These are phyloP conservation scores for Curvularia hawaiiensis DNA, from an alignment of 2,329 filamentous ascomycete genomes.

Conservation along the genomic window DNA sequence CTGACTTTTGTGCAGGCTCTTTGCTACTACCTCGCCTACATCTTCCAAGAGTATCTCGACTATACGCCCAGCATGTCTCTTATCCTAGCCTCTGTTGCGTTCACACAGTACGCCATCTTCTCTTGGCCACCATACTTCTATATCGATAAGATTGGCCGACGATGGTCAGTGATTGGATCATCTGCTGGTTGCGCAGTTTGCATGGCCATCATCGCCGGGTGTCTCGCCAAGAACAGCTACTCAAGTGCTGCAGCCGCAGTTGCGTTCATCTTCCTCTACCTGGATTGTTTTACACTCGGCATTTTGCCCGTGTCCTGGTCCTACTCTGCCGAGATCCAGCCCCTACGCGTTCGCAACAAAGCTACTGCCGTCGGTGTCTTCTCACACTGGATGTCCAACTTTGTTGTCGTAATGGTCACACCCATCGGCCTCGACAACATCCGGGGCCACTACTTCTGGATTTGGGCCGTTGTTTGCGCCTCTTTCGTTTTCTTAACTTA, in stretches of 20 bases:
- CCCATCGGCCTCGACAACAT: conserved; percentile 38
- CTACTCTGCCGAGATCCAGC: conserved; percentile 57
- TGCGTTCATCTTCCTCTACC: conserved; percentile 45
- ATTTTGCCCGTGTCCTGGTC: conserved; percentile 54
- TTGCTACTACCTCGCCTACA: conserved; percentile 48
- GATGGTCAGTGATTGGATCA: conserved; percentile 34
- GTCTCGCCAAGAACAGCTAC: conserved; percentile 30
- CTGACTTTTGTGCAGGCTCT: conserved; percentile 18
- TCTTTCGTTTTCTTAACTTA: conserved; percentile 57
- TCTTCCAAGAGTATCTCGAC: conserved; percentile 46
- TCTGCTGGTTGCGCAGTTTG: conserved; percentile 41
- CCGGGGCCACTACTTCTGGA: conserved; percentile 55
- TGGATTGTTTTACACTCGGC: conserved; percentile 29
- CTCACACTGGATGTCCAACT: conserved; percentile 56
- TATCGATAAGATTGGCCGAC: conserved; percentile 54
- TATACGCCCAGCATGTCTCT: conserved; percentile 35
- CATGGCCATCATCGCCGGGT: conserved; percentile 45
- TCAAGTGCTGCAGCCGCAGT: conserved; percentile 45
- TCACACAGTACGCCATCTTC: conserved; percentile 52
- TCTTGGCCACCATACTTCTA: conserved; percentile 49
- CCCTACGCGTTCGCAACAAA: conserved; percentile 55
- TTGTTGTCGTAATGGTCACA: conserved; percentile 59
- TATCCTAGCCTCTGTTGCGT: conserved; percentile 49
- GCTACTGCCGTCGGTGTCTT: conserved; percentile 57
- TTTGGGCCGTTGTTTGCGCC: conserved; percentile 58